These are phyloP conservation scores for Staphylotrichum tortipilum DNA, from an alignment of 495 filamentous ascomycete genomes.

Conservation along the genomic window DNA sequence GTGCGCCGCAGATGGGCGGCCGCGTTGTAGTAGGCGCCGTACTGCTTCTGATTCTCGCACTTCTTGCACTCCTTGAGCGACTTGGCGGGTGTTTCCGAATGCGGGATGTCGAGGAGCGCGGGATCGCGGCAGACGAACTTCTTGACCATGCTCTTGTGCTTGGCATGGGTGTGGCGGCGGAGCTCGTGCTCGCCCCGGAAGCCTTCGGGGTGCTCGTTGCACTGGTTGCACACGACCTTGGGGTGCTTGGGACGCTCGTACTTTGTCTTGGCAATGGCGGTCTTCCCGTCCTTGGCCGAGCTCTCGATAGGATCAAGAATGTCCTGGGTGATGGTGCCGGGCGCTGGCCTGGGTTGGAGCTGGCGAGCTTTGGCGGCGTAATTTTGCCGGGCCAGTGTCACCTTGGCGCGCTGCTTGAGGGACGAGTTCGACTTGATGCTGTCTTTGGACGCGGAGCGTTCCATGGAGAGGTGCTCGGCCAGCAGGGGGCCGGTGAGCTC, in stretches of 20 bases:
- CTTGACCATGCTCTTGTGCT: slow-evolving; percentile 63
- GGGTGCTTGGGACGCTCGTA: slow-evolving; percentile 69
- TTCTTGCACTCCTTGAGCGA: slow-evolving; percentile 77
- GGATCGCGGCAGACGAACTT: slow-evolving; percentile 65
- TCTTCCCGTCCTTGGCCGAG: slow-evolving; percentile 32
- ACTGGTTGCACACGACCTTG: slow-evolving; percentile 66
- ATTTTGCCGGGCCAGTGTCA: slow-evolving; percentile 29
- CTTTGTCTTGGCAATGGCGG: slow-evolving; percentile 56
- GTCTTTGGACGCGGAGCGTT: slow-evolving; percentile 35
- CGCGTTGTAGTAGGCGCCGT: slow-evolving; percentile 92
- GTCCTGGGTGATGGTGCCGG: slow-evolving; percentile 15
- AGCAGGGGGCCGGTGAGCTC: slow-evolving; percentile 4
- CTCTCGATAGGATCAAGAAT: slow-evolving; percentile 14
- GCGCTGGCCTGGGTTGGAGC: slow-evolving; percentile 34
- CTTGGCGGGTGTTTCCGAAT: slow-evolving; percentile 46
- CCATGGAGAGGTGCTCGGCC: slow-evolving; percentile 28
- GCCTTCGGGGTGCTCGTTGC: slow-evolving; percentile 69
- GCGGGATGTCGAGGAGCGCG: slow-evolving; percentile 24
- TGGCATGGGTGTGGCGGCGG: slow-evolving; percentile 72
- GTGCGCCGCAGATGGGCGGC: slow-evolving; percentile 84
- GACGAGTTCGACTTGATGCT: slow-evolving; percentile 37
- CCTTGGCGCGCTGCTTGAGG: slow-evolving; percentile 35
- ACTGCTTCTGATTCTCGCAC: slow-evolving; percentile 67
- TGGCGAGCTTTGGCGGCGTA: slow-evolving; percentile 24
- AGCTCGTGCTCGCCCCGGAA: slow-evolving; percentile 95